Conservation (phyloP, 1,284 basidiomycete species). For the Trametes versicolor region DNA sequence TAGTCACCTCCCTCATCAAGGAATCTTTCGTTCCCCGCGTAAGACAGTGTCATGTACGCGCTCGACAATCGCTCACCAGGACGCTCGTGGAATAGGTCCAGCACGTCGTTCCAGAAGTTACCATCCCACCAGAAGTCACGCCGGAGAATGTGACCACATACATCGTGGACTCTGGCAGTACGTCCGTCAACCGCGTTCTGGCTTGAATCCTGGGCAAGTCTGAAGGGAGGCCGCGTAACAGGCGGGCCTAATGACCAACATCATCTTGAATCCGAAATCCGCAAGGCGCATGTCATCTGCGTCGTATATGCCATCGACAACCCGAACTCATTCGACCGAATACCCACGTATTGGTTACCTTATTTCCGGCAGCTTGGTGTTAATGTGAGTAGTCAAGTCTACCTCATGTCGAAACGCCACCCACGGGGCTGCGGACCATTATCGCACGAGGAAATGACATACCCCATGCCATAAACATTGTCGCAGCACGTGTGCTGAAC, state of each 20-base stretch:
- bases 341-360: conserved; percentile 99
- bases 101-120: conserved; percentile 93
- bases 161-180: conserved; percentile 95
- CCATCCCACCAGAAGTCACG: conserved; percentile 94
- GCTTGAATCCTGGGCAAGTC: background rate
- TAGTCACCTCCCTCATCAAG: conserved; percentile 95
- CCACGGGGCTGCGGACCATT: background rate
- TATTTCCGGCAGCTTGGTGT: conserved; percentile 95
- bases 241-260: conserved; percentile 83
- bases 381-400: conserved; percentile 65
- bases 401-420: background rate
- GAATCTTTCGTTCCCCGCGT: conserved; percentile 93
- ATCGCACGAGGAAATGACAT: too few species aligned
- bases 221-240: conserved; percentile 36
- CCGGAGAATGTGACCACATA: conserved; percentile 96
- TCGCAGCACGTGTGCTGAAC: conserved; percentile 8
- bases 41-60: conserved; percentile 43
- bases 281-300: conserved; percentile 97
- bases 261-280: conserved; percentile 94
- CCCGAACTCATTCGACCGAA: conserved; percentile 94
- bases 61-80: background rate
- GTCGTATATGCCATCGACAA: conserved; percentile 98
- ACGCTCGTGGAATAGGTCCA: conserved; percentile 67
- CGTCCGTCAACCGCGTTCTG: conserved; percentile 41
- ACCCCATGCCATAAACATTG: background rate